A percentile compares a stretch with the other conserved stretches of the same genome.
Conservation (phyloP, 148 eudicot species). For the Cornus florida region DNA sequence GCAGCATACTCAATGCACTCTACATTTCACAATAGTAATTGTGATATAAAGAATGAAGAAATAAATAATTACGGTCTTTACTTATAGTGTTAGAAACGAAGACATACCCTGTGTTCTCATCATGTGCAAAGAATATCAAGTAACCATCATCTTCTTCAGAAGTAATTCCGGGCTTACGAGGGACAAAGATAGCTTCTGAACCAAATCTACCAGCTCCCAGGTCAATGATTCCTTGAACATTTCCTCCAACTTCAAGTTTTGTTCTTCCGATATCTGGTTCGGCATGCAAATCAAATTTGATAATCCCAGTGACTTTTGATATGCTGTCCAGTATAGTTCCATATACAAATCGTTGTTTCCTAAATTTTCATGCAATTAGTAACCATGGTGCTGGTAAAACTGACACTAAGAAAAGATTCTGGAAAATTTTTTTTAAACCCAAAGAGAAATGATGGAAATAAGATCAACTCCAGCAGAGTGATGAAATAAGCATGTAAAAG, state of each 20-base stretch:
- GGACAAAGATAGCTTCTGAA: constrained; percentile 89
- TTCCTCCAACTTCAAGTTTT: constrained; percentile 84
- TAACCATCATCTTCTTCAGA: constrained; percentile 96
- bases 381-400: not conserved
- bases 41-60: not conserved
- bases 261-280: constrained; percentile 69
- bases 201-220: constrained; percentile 89
- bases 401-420: not conserved
- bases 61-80: not conserved
- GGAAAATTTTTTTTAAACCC: not conserved
- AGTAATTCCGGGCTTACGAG: constrained; percentile 57
- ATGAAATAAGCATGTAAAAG: not conserved
- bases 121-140: constrained; percentile 86
- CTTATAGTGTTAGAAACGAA: not conserved
- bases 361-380: constrained; percentile 23
- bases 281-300: constrained; percentile 91
- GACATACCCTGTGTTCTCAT: constrained; percentile 77
- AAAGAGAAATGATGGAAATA: not conserved
- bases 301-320: constrained; percentile 74
- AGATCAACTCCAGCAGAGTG: not conserved
- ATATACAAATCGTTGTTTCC: constrained; percentile 88
- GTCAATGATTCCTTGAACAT: constrained; percentile 73
- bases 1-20: not conserved
- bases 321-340: constrained; percentile 69
- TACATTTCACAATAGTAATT: not conserved